Base-by-base conservation (phyloP, 2,329 filamentous ascomycete species). In the Aureobasidium sp. region DNA sequence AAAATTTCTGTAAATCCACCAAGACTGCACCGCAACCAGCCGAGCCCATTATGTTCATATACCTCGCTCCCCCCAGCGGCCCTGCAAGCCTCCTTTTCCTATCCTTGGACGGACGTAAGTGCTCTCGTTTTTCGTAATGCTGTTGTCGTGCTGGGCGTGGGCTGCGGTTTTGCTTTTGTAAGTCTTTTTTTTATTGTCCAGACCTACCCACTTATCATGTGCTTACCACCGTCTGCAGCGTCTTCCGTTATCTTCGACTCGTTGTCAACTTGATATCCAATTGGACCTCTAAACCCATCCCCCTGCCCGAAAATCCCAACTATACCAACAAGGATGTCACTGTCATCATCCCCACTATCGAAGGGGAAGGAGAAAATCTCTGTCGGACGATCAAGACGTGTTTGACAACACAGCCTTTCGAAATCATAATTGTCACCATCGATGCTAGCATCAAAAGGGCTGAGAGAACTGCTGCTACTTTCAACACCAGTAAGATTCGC, bases 291-390 rank as follows among this genome's bases (percentile, higher is more conserved):
- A 89, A 86, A 75, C 91, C 92, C 29, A 89, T 91, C 65, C 89
- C 89, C 45, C 88, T 93, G 61, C 88, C 91, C 44, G 84, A 85
- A 63, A 89, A 91, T 65, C 91, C 93, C n/a, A 86, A 81, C 48
- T 87, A 91, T 72, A 90, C 86, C 31, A 83, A 86, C 37, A 78
- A 89, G 68, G 90, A 97, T 83, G 91, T 96, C 70, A 96, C 93
- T 6, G 91, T 97, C 66, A 90, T 97, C 69, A 89, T 97, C 64
- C 93, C 93, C 8, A 95, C 92, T 12, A 91, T 97, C 66, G 90
- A 95, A 71, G 90, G 91, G 64, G 87, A 86, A 65, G 91, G 93
- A 64, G 87, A 91, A 69, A 90, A 95, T 71, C 81, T 97, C 64
- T 86, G 87, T 59, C 85, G 88, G 64, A 96, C 91, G 20, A 82